These are phyloP conservation scores for Clavariopsis aquatica DNA, from an alignment of 495 filamentous ascomycete genomes.

Conservation along the genomic window DNA sequence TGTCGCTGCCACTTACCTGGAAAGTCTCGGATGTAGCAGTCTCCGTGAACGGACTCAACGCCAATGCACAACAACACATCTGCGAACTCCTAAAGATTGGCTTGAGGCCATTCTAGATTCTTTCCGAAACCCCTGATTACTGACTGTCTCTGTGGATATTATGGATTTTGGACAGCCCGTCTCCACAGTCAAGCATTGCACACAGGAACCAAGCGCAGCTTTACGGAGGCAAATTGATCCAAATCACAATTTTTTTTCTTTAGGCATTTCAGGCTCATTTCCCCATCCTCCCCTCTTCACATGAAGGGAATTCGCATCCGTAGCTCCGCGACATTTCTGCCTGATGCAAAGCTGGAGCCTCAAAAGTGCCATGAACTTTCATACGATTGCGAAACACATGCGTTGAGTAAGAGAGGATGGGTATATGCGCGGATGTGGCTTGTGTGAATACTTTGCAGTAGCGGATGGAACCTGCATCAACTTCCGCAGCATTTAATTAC, in stretches of 20 bases:
- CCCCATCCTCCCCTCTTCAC: neutral
- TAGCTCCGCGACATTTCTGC: neutral
- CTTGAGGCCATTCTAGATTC: neutral
- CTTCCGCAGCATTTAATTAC: neutral
- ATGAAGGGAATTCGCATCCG: neutral
- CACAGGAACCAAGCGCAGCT: neutral
- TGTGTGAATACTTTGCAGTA: neutral
- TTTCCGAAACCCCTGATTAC: neutral
- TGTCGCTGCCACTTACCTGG: neutral
- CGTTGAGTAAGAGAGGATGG: neutral
- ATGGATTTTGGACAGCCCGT: neutral
- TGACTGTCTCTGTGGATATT: neutral
- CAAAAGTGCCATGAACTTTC: constrained; percentile 2
- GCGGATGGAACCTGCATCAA: neutral
- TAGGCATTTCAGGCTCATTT: neutral
- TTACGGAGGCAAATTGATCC: neutral
- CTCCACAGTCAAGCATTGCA: neutral
- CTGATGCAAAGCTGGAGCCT: neutral
- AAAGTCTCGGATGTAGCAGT: neutral
- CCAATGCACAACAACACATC: neutral
- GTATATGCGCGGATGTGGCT: neutral
- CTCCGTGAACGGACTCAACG: neutral
- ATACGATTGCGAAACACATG: neutral
- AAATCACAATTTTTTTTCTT: neutral
- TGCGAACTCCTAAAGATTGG: neutral